Percentiles rank a stretch among this genome's conserved stretches.
These are phyloP conservation scores for Diplocarpon rosae DNA, from an alignment of 2,329 filamentous ascomycete species.

Conservation along the genomic window DNA sequence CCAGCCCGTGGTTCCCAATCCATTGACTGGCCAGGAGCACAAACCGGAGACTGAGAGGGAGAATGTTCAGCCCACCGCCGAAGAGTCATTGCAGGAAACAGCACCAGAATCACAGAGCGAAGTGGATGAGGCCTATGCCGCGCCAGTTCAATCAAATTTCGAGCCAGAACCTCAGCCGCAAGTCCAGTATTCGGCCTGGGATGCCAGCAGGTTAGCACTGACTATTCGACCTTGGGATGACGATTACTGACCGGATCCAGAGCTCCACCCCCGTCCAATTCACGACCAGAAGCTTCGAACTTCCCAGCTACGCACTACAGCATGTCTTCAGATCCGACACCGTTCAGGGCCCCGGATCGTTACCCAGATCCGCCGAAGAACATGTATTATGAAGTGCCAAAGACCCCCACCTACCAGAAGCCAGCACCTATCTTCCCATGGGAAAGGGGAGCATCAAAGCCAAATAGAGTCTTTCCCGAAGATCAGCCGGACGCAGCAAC, in stretches of 20 bases:
- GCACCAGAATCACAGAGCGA: slow-evolving; percentile 14
- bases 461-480: slow-evolving; percentile 55
- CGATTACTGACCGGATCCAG: slow-evolving; percentile 14
- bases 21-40: slow-evolving; percentile 11
- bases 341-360: slow-evolving; percentile 64
- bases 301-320: slow-evolving; percentile 69
- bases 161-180: slow-evolving; percentile 11
- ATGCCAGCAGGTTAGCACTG: slow-evolving; percentile 39
- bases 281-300: slow-evolving; percentile 75
- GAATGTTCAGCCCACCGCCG: slow-evolving; percentile 16
- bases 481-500: slow-evolving; percentile 30
- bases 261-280: slow-evolving; percentile 47
- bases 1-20: slow-evolving; percentile 13
- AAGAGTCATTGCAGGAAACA: slow-evolving; percentile 17
- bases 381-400: slow-evolving; percentile 81
- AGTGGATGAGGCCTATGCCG: slow-evolving; percentile 24
- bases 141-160: slow-evolving; percentile 18
- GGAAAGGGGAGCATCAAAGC: slow-evolving; percentile 58
- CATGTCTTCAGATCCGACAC: slow-evolving; percentile 66
- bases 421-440: slow-evolving; percentile 78
- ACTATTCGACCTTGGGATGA: neutral
- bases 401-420: slow-evolving; percentile 45
- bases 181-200: slow-evolving; percentile 28
- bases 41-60: slow-evolving; percentile 19
- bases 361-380: slow-evolving; percentile 78